Evolutionary conservation across 306 rosid species (phyloP).

Genomic region (Medicago truncatula): DNA sequence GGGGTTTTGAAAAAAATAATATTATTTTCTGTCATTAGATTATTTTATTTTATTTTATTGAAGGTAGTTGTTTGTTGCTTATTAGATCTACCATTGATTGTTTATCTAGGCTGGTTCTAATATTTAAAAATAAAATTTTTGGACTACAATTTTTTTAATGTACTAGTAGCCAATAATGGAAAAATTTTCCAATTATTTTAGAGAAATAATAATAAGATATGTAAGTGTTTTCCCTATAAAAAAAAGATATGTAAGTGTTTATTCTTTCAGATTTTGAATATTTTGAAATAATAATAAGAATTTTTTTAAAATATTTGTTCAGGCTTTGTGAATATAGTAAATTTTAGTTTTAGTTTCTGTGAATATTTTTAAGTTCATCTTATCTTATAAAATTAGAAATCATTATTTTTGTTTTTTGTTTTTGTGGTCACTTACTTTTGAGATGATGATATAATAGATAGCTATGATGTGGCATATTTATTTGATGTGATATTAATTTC

Average conservation of each 20-base stretch:
- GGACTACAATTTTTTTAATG: background rate
- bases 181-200: background rate
- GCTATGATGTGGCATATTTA: too few species aligned
- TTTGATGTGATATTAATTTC: too few species aligned
- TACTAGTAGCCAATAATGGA: background rate
- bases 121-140: background rate
- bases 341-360: too few species aligned
- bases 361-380: too few species aligned
- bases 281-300: too few species aligned
- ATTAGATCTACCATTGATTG: constrained; percentile 39
- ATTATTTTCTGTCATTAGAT: background rate
- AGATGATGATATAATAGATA: too few species aligned
- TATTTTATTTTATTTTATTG: background rate
- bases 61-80: constrained; percentile 44
- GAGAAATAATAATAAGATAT: background rate
- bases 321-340: background rate
- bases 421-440: too few species aligned
- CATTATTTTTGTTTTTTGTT: too few species aligned
- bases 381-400: too few species aligned
- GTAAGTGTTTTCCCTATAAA: too few species aligned
- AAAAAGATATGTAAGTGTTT: too few species aligned
- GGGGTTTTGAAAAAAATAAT: background rate
- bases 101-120: constrained; percentile 11
- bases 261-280: background rate
- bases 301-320: background rate